phyloP scores from a whole-genome alignment of 495 filamentous ascomycete genomes.

The Cercophora scortea region DNA sequence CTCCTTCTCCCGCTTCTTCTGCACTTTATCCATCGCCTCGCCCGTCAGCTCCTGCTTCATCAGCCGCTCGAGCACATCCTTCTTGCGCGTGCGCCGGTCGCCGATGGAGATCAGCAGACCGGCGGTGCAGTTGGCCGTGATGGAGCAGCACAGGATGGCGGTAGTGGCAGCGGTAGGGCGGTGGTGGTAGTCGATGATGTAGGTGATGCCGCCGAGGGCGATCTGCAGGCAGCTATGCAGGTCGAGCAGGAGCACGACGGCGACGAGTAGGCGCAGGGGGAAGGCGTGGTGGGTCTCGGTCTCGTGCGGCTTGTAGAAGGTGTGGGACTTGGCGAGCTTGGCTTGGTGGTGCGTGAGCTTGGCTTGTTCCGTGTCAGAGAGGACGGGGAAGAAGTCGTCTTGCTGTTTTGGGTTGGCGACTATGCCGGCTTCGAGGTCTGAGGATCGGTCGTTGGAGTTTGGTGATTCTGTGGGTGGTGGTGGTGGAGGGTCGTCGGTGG shows the following conservation, averaged over 20 bases:
- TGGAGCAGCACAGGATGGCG: slow-evolving; percentile 68
- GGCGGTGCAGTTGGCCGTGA: slow-evolving; percentile 62
- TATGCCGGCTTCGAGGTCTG: slow-evolving; percentile 10
- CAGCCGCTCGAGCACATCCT: slow-evolving; percentile 70
- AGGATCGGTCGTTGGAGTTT: not conserved
- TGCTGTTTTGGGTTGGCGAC: slow-evolving; percentile 27
- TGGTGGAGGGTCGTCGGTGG: slow-evolving; percentile 11
- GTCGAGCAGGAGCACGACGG: slow-evolving; percentile 67
- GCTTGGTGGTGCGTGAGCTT: slow-evolving; percentile 62
- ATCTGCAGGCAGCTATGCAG: slow-evolving; percentile 69
- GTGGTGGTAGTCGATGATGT: slow-evolving; percentile 54
- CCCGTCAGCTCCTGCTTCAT: slow-evolving; percentile 64
- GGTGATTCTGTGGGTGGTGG: not conserved
- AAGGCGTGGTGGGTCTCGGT: slow-evolving; percentile 73
- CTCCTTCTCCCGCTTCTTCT: slow-evolving; percentile 47
- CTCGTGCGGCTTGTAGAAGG: slow-evolving; percentile 81
- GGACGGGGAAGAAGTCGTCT: slow-evolving; percentile 42
- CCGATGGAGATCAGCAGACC: slow-evolving; percentile 67
- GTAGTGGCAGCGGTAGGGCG: slow-evolving; percentile 66
- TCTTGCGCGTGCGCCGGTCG: slow-evolving; percentile 66
- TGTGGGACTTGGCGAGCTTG: slow-evolving; percentile 69
- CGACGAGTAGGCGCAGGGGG: slow-evolving; percentile 59
- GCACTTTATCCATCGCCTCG: slow-evolving; percentile 63
- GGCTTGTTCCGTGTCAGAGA: slow-evolving; percentile 53
- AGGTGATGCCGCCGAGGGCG: slow-evolving; percentile 65